Percentiles rank a stretch among this genome's conserved stretches.
phyloP scores from a whole-genome alignment of 164 flowering plant genomes.

The Vitis rotundifolia region DNA sequence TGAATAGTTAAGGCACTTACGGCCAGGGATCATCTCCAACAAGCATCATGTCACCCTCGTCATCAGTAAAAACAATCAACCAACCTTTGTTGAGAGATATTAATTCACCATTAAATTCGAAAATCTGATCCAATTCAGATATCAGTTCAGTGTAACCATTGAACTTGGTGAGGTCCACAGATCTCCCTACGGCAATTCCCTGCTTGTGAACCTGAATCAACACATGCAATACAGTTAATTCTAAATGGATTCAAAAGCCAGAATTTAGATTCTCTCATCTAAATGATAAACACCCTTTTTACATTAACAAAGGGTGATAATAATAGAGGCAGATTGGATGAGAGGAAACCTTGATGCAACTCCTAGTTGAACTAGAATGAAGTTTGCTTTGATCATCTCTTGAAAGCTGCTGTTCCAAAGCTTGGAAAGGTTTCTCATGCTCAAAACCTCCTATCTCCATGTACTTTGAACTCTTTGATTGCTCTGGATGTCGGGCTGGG shows the following conservation, averaged over 20 bases:
- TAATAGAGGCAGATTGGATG: neutral
- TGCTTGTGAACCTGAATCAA: slow-evolving; percentile 87
- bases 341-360: slow-evolving; percentile 78
- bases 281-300: too few species aligned
- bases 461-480: slow-evolving; percentile 45
- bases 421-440: slow-evolving; percentile 47
- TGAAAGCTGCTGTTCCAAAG: slow-evolving; percentile 23
- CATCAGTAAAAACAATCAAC: slow-evolving; percentile 83
- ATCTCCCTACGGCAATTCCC: slow-evolving; percentile 88
- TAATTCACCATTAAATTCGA: slow-evolving; percentile 85
- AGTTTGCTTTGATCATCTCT: slow-evolving; percentile 55
- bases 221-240: too few species aligned
- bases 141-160: slow-evolving; percentile 70
- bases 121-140: slow-evolving; percentile 73
- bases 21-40: slow-evolving; percentile 99
- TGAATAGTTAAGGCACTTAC: slow-evolving; percentile 31
- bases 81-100: slow-evolving; percentile 60
- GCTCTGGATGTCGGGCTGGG: slow-evolving; percentile 24
- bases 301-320: too few species aligned
- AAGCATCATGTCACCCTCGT: slow-evolving; percentile 98
- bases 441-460: slow-evolving; percentile 38
- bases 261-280: too few species aligned
- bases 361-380: slow-evolving; percentile 59
- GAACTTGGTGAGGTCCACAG: slow-evolving; percentile 87
- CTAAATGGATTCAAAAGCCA: too few species aligned